Conservation (phyloP, 2,329 filamentous ascomycete genomes). For the Tolypocladium tropicale region DNA sequence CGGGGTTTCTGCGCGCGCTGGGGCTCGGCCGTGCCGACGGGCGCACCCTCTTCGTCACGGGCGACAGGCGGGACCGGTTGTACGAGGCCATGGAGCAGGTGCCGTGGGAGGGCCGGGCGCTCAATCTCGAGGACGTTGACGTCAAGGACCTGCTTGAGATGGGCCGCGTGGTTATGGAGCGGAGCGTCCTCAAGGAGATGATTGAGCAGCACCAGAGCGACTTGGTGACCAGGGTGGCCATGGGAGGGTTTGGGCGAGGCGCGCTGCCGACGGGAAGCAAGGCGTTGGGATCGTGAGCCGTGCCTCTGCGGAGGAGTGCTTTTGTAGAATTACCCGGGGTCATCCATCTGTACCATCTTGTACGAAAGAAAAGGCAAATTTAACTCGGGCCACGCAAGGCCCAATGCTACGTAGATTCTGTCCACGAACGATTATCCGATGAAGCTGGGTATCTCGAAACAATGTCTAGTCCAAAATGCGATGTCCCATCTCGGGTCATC, state of each 20-base stretch:
- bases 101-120: conserved; percentile 56
- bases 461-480: conserved; percentile 1
- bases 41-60: conserved; percentile 67
- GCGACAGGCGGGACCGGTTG: conserved; percentile 48
- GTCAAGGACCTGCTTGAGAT: conserved; percentile 89
- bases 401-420: neutral
- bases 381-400: neutral
- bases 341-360: neutral
- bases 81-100: conserved; percentile 55
- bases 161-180: conserved; percentile 79
- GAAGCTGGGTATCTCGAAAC: neutral
- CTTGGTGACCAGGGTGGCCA: conserved; percentile 36
- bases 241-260: conserved; percentile 27
- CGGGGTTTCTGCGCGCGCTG: conserved; percentile 60
- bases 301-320: neutral
- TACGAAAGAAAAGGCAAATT: neutral
- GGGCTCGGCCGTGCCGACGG: conserved; percentile 57
- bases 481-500: conserved; percentile 1
- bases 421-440: neutral
- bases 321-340: neutral
- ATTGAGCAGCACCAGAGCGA: conserved; percentile 64
- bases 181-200: conserved; percentile 65
- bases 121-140: conserved; percentile 72
- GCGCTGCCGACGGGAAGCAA: conserved; percentile 28
- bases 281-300: conserved; percentile 15